phyloP scores from a whole-genome alignment of 192 early-diverging fungal genomes.

The Gigaspora rosea region DNA sequence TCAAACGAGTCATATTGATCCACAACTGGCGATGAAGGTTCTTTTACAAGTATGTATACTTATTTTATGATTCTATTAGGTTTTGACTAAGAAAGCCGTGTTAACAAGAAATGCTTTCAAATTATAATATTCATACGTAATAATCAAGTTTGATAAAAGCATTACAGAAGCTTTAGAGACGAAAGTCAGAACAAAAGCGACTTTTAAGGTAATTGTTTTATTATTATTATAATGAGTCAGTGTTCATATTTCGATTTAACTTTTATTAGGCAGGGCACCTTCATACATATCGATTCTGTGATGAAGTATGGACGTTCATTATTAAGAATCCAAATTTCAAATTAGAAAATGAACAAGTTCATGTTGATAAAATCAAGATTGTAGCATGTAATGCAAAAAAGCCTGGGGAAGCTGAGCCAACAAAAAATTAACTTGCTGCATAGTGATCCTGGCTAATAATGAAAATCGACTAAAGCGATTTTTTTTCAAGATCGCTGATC shows the following conservation, averaged over 20 bases:
- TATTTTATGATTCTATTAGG: no score
- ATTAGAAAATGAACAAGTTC: constrained; percentile 78
- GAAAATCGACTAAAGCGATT: no score
- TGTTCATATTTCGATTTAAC: no score
- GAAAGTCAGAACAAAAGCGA: constrained; percentile 77
- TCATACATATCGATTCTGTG: constrained; percentile 90
- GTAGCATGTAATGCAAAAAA: constrained; percentile 87
- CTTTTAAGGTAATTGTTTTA: constrained; percentile 91
- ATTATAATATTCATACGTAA: constrained; percentile 2
- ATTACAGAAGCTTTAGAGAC: constrained; percentile 86
- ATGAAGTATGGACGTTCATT: constrained; percentile 99
- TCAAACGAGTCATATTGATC: constrained; percentile 82
- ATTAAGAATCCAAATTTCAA: constrained; percentile 84
- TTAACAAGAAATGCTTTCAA: no score
- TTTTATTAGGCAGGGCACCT: constrained; percentile 80
- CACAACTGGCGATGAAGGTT: constrained; percentile 91
- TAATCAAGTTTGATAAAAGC: constrained; percentile 87
- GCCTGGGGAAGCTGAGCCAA: constrained; percentile 60
- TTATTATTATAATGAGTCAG: no score
- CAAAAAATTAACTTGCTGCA: not conserved
- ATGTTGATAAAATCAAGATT: constrained; percentile 91
- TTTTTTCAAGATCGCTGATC: no score
- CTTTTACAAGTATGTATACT: constrained; percentile 73
- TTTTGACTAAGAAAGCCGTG: no score
- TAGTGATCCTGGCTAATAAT: no score